A percentile compares a stretch with the other conserved stretches of the same genome.
Evolutionary conservation across 257 asterid genomes (phyloP).

Genomic region (Jacaranda mimosifolia): DNA sequence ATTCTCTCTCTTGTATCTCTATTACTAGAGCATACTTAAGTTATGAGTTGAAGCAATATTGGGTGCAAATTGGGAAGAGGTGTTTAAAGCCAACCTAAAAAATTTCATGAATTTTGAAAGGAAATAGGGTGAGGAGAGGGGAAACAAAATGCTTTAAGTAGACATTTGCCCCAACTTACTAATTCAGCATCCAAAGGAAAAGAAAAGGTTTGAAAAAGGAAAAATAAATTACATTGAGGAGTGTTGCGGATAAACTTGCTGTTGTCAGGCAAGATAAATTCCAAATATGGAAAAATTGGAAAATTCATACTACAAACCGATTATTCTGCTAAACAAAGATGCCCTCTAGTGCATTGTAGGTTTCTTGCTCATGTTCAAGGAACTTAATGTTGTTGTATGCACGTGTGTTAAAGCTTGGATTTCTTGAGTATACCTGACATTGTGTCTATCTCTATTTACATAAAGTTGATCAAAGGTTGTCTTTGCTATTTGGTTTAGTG

Average conservation of each 20-base stretch:
- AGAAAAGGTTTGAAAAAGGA: neutral
- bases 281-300: neutral
- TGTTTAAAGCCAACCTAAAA: neutral
- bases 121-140: neutral
- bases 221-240: neutral
- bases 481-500: neutral
- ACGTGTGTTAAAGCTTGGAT: neutral
- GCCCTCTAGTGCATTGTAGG: neutral
- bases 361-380: neutral
- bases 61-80: neutral
- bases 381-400: neutral
- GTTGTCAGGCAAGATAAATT: neutral
- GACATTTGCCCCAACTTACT: neutral
- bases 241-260: neutral
- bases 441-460: neutral
- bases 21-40: neutral
- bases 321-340: neutral
- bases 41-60: neutral
- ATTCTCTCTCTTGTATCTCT: neutral
- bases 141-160: neutral
- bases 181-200: neutral
- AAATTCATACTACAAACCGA: neutral
- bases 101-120: no score
- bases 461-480: conserved; percentile 3
- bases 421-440: neutral